These are phyloP conservation scores for Hypoxylon sp. DNA, from an alignment of 2,329 filamentous ascomycete species.

Conservation along the genomic window DNA sequence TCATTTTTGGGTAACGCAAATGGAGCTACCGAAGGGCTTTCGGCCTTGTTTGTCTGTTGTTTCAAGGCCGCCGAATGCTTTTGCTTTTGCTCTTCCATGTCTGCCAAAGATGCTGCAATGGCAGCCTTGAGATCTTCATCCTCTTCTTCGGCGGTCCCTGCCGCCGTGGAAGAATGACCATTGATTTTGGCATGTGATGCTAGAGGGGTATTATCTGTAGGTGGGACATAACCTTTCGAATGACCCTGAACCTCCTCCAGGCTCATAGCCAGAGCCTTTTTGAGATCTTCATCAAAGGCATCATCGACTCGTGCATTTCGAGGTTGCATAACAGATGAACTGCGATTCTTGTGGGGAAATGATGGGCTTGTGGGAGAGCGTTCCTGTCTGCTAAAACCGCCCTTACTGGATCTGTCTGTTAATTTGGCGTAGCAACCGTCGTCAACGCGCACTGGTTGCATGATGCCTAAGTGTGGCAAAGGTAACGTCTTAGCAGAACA, in stretches of 20 bases:
- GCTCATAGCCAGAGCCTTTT: slow-evolving; percentile 95
- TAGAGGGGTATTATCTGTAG: slow-evolving; percentile 55
- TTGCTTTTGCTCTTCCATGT: slow-evolving; percentile 99
- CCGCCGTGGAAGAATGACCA: slow-evolving; percentile 51
- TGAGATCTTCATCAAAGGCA: slow-evolving; percentile 94
- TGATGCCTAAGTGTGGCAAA: slow-evolving; percentile 91
- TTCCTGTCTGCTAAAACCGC: slow-evolving; percentile 54
- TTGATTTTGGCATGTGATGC: slow-evolving; percentile 54
- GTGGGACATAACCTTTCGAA: slow-evolving; percentile 79
- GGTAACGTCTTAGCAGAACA: slow-evolving; percentile 92
- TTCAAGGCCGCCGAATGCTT: slow-evolving; percentile 87
- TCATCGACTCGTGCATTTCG: slow-evolving; percentile 89
- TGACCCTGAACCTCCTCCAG: slow-evolving; percentile 89
- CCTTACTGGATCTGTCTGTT: slow-evolving; percentile 76
- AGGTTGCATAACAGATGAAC: slow-evolving; percentile 83
- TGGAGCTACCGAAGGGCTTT: slow-evolving; percentile 63
- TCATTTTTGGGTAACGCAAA: slow-evolving; percentile 84
- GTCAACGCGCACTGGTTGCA: slow-evolving; percentile 91
- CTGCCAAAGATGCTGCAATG: slow-evolving; percentile 92
- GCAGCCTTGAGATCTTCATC: slow-evolving; percentile 94
- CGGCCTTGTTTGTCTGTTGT: slow-evolving; percentile 74
- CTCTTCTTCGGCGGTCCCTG: slow-evolving; percentile 79
- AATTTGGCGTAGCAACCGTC: slow-evolving; percentile 95
- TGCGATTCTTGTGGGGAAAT: slow-evolving; percentile 72
- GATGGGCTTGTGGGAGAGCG: slow-evolving; percentile 61